phyloP scores from a whole-genome alignment of 2,329 filamentous ascomycete species.

The Bimuria novae-zelandiae region DNA sequence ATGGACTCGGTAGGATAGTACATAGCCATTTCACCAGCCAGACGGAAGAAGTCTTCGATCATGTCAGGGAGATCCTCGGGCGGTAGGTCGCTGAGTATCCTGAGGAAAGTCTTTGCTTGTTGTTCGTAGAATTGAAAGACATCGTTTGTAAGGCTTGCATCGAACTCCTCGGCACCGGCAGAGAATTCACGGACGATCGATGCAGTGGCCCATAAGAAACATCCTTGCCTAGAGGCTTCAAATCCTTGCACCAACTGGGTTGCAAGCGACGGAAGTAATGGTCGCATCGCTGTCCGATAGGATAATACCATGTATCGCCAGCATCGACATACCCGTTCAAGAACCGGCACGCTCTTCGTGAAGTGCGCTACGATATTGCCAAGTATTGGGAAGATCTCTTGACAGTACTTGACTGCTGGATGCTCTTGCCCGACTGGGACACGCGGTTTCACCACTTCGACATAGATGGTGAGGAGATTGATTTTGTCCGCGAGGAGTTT shows the following conservation, averaged over 20 bases:
- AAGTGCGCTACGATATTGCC: conserved; percentile 88
- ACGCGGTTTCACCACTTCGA: conserved; percentile 77
- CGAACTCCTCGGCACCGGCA: conserved; percentile 83
- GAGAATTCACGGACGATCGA: conserved; percentile 95
- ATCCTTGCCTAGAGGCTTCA: conserved; percentile 83
- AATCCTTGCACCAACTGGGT: conserved; percentile 89
- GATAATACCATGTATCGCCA: conserved; percentile 98
- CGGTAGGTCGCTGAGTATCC: conserved; percentile 83
- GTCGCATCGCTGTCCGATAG: conserved; percentile 86
- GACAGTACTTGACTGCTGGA: conserved; percentile 93
- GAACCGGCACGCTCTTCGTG: conserved; percentile 81
- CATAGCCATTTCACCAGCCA: conserved; percentile 86
- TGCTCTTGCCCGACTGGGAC: conserved; percentile 72
- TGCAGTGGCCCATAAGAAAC: conserved; percentile 98
- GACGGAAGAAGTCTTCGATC: conserved; percentile 95
- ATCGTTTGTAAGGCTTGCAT: conserved; percentile 77
- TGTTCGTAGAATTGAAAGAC: conserved; percentile 96
- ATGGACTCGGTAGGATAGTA: conserved; percentile 89
- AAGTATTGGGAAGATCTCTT: conserved; percentile 88
- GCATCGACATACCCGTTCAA: conserved; percentile 90
- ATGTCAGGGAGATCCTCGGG: conserved; percentile 77
- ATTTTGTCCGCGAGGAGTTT: conserved; percentile 89
- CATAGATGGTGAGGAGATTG: conserved; percentile 88
- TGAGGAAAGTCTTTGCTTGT: conserved; percentile 86
- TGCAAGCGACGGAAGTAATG: conserved; percentile 81